Evolutionary conservation across 371 early-diverging fungal genomes (phyloP), one percentile per base, ranked within the genome.

Genomic region (Batrachochytrium dendrobatidis): DNA sequence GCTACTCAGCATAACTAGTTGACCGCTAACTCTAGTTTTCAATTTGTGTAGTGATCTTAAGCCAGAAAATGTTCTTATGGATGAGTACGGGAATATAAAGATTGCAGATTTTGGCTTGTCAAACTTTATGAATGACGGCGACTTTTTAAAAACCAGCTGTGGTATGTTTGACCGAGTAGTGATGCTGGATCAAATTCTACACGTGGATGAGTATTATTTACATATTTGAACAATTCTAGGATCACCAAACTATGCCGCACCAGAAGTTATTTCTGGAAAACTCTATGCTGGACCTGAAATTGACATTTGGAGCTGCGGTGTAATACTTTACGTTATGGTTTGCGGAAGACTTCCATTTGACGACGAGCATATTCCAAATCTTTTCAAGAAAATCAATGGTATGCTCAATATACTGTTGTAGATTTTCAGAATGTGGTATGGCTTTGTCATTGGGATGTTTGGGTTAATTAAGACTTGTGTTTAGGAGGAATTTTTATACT

Each of bases 241-340:
- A 10, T 75, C 76, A 22, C 82, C 82, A 20, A 77, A 79, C 60
- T 81, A 81, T 59, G 82, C 82, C 5, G 79, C 82, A 3, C 98
- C 98, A 35, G 98, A 98, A 74, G 95, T 95, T 15, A 93, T 95
- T 57, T 88, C 88, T 49, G 94, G 94, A 71, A 88, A 86, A 56
- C 68, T 91, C 32, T 99, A 99, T 67, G 91, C 91, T 25, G 98
- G 98, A 12, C 94, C 98, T 5, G 99, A 98, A 74, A 94, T 98
- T 4, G 99, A 99, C 79, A 91, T 99, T 1, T 99, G 99, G 99
- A 90, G 91, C 65, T 92, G 95, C 66, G 99, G 99, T 25, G 97
- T 99, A 5, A 94, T 99, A 59, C 79, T 99, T 20, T 99, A 97
- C 70, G 99, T 97, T n/a, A 94, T 98, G 94, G 82, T 99, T n/a